Percentiles rank a stretch among this genome's conserved stretches.
Evolutionary conservation across 805 yeast species (phyloP).

Genomic region (Myxozyma nipponensis): DNA sequence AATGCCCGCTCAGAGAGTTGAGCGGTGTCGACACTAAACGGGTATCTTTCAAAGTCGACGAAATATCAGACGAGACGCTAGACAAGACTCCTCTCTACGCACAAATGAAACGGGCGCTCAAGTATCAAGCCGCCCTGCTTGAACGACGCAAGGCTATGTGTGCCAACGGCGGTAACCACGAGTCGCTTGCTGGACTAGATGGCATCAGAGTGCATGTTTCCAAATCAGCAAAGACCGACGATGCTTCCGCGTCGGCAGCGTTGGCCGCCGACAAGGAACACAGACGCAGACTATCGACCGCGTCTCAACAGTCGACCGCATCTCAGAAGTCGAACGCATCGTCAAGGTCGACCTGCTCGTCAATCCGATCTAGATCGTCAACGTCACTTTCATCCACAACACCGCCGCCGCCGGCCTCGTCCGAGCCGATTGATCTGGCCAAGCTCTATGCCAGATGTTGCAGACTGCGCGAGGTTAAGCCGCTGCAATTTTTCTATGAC

Average conservation of each 20-base stretch:
- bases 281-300: neutral
- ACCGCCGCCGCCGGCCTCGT: neutral
- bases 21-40: conserved; percentile 11
- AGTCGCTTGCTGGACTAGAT: conserved; percentile 4
- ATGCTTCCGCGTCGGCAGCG: neutral
- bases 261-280: neutral
- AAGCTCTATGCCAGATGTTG: conserved; percentile 23
- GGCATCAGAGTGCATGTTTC: neutral
- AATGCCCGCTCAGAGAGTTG: conserved; percentile 23
- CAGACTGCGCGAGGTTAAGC: conserved; percentile 24
- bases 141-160: neutral
- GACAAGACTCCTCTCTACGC: conserved; percentile 22
- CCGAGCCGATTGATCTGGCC: conserved; percentile 7
- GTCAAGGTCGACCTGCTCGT: neutral
- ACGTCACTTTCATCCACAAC: neutral
- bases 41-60: conserved; percentile 25
- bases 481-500: conserved; percentile 5
- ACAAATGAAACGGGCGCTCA: conserved; percentile 19
- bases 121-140: conserved; percentile 9
- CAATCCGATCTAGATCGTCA: neutral
- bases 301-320: neutral
- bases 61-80: conserved; percentile 22
- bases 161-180: conserved; percentile 2
- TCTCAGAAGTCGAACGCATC: conserved; percentile 1
- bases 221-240: neutral